Conservation (phyloP, 345 rosid genomes). For the Lumnitzera racemosa region DNA sequence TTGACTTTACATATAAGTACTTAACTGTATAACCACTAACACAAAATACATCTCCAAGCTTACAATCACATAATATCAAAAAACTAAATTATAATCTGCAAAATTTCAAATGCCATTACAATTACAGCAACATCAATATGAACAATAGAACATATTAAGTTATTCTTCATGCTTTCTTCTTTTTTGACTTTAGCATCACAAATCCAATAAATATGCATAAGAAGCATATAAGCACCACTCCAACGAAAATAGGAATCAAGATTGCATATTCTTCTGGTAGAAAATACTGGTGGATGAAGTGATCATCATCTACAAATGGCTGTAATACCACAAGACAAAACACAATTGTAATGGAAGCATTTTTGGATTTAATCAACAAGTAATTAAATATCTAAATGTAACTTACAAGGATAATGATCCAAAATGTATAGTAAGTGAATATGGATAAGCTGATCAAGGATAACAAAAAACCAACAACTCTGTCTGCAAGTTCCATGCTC, state of each 20-base stretch:
- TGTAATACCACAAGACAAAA: conserved; percentile 25
- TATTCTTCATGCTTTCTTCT: conserved; percentile 54
- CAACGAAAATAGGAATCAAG: conserved; percentile 66
- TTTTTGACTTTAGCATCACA: conserved; percentile 77
- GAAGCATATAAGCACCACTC: conserved; percentile 57
- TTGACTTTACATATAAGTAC: no score
- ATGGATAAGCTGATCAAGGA: conserved; percentile 63
- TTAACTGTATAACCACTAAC: no score
- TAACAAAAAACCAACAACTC: conserved; percentile 71
- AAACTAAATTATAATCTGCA: no score
- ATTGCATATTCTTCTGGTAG: conserved; percentile 81
- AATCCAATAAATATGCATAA: conserved; percentile 62
- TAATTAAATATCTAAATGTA: background rate
- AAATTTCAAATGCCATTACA: no score
- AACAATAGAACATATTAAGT: background rate
- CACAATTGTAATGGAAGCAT: background rate
- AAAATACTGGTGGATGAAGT: conserved; percentile 83
- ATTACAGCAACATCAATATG: no score
- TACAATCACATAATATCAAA: no score
- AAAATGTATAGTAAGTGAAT: conserved; percentile 88
- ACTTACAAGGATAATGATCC: conserved; percentile 90
- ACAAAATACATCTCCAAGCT: no score
- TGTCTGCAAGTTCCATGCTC: conserved; percentile 78
- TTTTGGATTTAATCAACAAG: background rate
- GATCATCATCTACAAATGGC: conserved; percentile 90